Conservation (phyloP, 1,284 basidiomycete genomes). For the Neolentinus lepideus region DNA sequence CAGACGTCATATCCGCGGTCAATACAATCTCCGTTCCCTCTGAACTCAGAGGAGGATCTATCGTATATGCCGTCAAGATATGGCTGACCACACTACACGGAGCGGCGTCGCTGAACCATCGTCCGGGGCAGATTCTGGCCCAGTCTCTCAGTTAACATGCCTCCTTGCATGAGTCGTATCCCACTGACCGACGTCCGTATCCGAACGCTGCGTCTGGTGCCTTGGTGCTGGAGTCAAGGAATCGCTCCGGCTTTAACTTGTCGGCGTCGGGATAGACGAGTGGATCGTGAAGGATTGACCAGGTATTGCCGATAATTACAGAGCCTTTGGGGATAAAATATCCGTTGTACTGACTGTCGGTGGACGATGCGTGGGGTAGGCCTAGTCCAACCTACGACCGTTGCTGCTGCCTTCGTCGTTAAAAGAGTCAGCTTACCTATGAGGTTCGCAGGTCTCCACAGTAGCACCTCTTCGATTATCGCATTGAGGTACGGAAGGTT, state of each 20-base stretch:
- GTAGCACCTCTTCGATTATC: slow-evolving; percentile 19
- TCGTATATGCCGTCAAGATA: background rate
- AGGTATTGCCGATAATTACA: slow-evolving; percentile 11
- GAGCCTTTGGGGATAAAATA: slow-evolving; percentile 14
- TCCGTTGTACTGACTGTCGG: slow-evolving; percentile 11
- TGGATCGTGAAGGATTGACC: slow-evolving; percentile 18
- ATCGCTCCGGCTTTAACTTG: slow-evolving; percentile 26
- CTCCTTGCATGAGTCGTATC: background rate
- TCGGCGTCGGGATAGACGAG: slow-evolving; percentile 21
- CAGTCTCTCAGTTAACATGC: background rate
- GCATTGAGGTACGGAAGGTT: slow-evolving; percentile 20
- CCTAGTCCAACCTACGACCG: background rate
- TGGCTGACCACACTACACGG: background rate
- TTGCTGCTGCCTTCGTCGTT: background rate
- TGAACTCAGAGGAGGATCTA: background rate
- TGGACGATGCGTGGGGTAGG: slow-evolving; percentile 9
- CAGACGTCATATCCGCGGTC: too few species aligned
- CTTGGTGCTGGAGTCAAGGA: slow-evolving; percentile 19
- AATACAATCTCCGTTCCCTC: background rate
- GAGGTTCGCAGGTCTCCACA: slow-evolving; percentile 20
- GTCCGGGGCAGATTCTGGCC: background rate
- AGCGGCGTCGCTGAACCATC: background rate
- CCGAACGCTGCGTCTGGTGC: slow-evolving; percentile 20
- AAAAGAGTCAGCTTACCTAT: background rate
- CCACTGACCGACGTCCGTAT: slow-evolving; percentile 20